phyloP scores from a whole-genome alignment of 257 asterid species.

The Rubia yunnanensis region DNA sequence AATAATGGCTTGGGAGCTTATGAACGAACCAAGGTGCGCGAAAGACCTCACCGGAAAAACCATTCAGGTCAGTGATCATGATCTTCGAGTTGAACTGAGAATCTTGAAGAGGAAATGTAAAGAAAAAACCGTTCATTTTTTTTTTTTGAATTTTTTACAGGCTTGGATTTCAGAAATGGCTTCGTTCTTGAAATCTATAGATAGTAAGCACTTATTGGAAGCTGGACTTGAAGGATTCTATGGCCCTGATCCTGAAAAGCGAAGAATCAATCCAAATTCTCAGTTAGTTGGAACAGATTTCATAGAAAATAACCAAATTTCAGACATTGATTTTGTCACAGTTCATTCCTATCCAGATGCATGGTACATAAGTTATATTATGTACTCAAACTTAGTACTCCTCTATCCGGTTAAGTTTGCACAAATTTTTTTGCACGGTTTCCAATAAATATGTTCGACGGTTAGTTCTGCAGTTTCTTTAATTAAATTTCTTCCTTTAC shows the following conservation, averaged over 20 bases:
- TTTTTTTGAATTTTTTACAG: constrained; percentile 19
- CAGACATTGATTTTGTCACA: constrained; percentile 54
- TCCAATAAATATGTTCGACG: too few species aligned
- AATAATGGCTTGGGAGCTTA: constrained; percentile 80
- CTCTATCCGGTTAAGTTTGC: too few species aligned
- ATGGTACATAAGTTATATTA: constrained; percentile 28
- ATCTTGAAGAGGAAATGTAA: background rate
- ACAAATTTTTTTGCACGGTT: too few species aligned
- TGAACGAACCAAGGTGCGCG: constrained; percentile 69
- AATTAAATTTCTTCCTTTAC: too few species aligned
- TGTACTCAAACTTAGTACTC: too few species aligned
- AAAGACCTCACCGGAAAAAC: constrained; percentile 44
- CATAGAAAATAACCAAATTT: constrained; percentile 45
- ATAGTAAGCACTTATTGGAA: constrained; percentile 48
- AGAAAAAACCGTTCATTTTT: too few species aligned
- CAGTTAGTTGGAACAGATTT: constrained; percentile 53
- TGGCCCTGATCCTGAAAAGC: constrained; percentile 32
- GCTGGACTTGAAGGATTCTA: constrained; percentile 68
- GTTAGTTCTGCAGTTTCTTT: too few species aligned
- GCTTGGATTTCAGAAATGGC: constrained; percentile 71
- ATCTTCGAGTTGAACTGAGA: background rate
- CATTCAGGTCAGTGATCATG: constrained; percentile 26
- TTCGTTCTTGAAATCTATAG: constrained; percentile 51
- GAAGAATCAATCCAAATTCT: constrained; percentile 26
- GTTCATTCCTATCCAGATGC: constrained; percentile 61